These are phyloP conservation scores for Daucus carota DNA, from an alignment of 129 eudicot genomes.

Conservation along the genomic window DH1_v3.0 NC_030383.2:46856501-46857000, in stretches of 20 bases:
- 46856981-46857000: constrained; percentile 34
- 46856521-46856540: constrained; percentile 43
- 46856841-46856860: constrained; percentile 52
- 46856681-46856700: constrained; percentile 31
- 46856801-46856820: constrained; percentile 29
- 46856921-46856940: constrained; percentile 39
- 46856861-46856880: constrained; percentile 32
- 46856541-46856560: constrained; percentile 42
- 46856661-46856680: constrained; percentile 25
- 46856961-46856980: constrained; percentile 29
- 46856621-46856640: constrained; percentile 35
- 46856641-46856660: constrained; percentile 28
- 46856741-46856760: constrained; percentile 43
- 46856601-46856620: constrained; percentile 26
- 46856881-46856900: constrained; percentile 42
- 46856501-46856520: constrained; percentile 36
- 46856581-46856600: constrained; percentile 43
- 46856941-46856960: constrained; percentile 49
- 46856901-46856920: constrained; percentile 39
- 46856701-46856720: constrained; percentile 21
- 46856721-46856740: constrained; percentile 45
- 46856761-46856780: constrained; percentile 38
- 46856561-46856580: constrained; percentile 43
- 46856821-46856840: constrained; percentile 44
- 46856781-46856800: constrained; percentile 30